Percentiles rank a stretch among this genome's conserved stretches.
phyloP scores from a whole-genome alignment of 495 filamentous ascomycete genomes.

The Annulohypoxylon bovei region DNA sequence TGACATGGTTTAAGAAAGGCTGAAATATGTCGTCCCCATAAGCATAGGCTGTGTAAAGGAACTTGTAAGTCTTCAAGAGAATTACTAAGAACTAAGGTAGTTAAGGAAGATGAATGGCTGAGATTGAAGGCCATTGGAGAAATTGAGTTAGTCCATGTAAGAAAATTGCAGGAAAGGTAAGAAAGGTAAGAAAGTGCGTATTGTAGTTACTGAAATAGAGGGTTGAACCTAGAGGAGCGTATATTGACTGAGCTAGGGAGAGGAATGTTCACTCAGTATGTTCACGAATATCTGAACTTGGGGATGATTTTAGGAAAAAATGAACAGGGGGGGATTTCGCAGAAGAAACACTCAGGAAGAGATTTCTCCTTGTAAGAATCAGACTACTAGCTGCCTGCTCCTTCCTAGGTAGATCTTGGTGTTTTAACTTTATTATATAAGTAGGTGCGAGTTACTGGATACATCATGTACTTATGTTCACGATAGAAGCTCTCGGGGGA shows the following conservation, averaged over 20 bases:
- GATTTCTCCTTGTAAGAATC: background rate
- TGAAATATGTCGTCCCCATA: no score
- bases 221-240: background rate
- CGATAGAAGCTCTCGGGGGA: no score
- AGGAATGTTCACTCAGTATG: background rate
- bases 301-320: background rate
- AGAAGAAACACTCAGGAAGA: background rate
- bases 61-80: no score
- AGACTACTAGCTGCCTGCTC: no score
- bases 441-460: background rate
- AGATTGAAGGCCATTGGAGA: background rate
- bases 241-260: background rate
- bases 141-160: no score
- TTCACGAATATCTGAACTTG: background rate
- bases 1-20: no score
- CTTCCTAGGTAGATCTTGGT: background rate
- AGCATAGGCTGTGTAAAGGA: no score
- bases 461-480: background rate
- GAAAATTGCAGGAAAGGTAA: background rate
- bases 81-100: background rate
- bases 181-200: background rate
- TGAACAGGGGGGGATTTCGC: no score
- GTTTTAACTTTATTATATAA: background rate
- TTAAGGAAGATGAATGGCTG: background rate
- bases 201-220: background rate